Evolutionary conservation across 306 rosid species (phyloP), one percentile per base, ranked within the genome.

Genomic region (Styphnolobium japonicum): DNA sequence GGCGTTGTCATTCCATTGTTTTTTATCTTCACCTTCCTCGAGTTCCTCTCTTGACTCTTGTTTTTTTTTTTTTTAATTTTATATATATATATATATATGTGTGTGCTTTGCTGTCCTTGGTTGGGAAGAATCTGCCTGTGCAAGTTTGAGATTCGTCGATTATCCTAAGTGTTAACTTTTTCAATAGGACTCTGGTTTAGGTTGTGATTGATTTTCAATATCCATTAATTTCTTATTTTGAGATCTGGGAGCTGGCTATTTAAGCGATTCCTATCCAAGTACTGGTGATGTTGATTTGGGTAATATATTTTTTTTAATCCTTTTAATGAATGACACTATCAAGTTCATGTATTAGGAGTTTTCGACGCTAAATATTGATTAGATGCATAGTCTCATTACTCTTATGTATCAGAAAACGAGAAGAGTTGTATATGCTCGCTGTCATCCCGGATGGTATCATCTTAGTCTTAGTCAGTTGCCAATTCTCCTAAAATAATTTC

Each of bases 191-290:
- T 70, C 37, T 11, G 23, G n/a, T 71, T 68, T 60, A 34, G 61
- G 55, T n/a, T n/a, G n/a, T 66, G 6, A 23, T 55, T 77, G 85
- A 76, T 78, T 33, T 36, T 37, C 55, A 70, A 29, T 80, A 74
- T 29, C 71, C 64, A 19, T 60, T 34, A 23, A 1, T 27, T 3
- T 27, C 1, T 49, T 4, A 22, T 33, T 4, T 51, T 80, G 51
- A 57, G 85, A 89, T 86, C 78, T 76, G 77, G 86, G 73, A 52
- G 89, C 84, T 74, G 80, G 66, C 46, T 83, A 29, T 27, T 27
- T 3, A 27, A 27, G 31, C 31, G 31, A 3, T 27, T 27, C 31
- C 31, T 27, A 40, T 27, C 34, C 70, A 55, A 71, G 45, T 33
- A 34, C 63, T 16, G 55, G 16, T 33, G 60, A 36, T 52, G 45